Conservation (phyloP, 1,139 yeast genomes). For the Insectozyma bohioensis region DNA sequence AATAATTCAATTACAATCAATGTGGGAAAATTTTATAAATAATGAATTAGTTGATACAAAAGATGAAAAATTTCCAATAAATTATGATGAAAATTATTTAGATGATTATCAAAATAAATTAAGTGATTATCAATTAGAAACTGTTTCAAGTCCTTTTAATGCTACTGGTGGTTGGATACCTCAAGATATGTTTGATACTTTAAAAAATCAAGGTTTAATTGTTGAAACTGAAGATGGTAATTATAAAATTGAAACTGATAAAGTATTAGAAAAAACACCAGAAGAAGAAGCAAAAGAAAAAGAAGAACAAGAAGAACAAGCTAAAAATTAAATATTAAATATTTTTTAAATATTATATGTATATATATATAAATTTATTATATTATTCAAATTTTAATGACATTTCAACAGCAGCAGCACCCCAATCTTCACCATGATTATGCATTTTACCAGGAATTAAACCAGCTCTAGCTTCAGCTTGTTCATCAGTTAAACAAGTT, state of each 20-base stretch:
- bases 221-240: slow-evolving; percentile 36
- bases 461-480: slow-evolving; percentile 95
- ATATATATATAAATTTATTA: no score
- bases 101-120: slow-evolving; percentile 58
- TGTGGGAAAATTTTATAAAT: slow-evolving; percentile 71
- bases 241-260: slow-evolving; percentile 39
- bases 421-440: slow-evolving; percentile 98
- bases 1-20: slow-evolving; percentile 68
- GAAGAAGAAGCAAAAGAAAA: slow-evolving; percentile 7
- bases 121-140: slow-evolving; percentile 64
- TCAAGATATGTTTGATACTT: slow-evolving; percentile 79
- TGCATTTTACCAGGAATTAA: slow-evolving; percentile 71
- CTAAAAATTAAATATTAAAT: no score
- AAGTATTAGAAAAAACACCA: slow-evolving; percentile 28
- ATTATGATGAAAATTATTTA: slow-evolving; percentile 53
- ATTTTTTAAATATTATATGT: no score
- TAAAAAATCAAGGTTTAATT: slow-evolving; percentile 66
- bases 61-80: slow-evolving; percentile 55
- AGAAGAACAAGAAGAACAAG: no score
- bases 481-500: slow-evolving; percentile 91
- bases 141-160: slow-evolving; percentile 75
- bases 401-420: slow-evolving; percentile 99
- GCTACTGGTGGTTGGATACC: slow-evolving; percentile 97
- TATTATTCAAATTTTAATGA: slow-evolving; percentile 49
- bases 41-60: slow-evolving; percentile 55